phyloP scores from a whole-genome alignment of 2,329 filamentous ascomycete species.

The Myriosclerotinia duriaeana region DNA sequence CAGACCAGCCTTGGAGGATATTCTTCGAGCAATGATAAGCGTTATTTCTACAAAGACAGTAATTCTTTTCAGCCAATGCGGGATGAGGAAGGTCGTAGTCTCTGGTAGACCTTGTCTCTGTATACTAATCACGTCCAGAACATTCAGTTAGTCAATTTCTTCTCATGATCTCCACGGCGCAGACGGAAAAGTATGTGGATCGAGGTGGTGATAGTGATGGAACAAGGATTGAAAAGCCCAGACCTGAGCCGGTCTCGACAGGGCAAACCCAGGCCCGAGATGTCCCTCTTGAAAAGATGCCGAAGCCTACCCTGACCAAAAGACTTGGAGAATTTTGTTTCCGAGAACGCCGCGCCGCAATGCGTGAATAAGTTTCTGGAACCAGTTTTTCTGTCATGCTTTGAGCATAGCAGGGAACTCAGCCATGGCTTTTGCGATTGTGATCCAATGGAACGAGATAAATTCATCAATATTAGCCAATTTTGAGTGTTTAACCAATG shows the following conservation, averaged over 20 bases:
- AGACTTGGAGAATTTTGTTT: constrained; percentile 1
- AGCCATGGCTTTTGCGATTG: constrained; percentile 8
- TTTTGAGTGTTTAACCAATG: constrained; percentile 5
- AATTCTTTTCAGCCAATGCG: not conserved
- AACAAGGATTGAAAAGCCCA: not conserved
- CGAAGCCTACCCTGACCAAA: constrained; percentile 15
- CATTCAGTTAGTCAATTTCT: constrained; percentile 2
- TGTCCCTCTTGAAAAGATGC: constrained; percentile 18
- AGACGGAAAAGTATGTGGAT: constrained; percentile 4
- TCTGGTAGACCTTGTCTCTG: not conserved
- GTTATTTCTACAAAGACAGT: not conserved
- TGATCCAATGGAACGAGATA: not conserved
- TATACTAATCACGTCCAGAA: constrained; percentile 7
- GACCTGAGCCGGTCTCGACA: constrained; percentile 12
- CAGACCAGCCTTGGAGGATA: not conserved
- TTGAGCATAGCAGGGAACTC: constrained; percentile 10
- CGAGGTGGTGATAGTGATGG: not conserved
- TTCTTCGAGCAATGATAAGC: constrained; percentile 15
- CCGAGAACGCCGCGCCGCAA: constrained; percentile 14
- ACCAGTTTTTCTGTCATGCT: too few relatives aligned
- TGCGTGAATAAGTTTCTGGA: not conserved
- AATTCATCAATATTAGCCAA: constrained; percentile 9
- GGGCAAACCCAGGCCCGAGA: constrained; percentile 16
- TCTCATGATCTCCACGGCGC: constrained; percentile 13
- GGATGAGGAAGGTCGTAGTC: constrained; percentile 3